These are phyloP conservation scores for Syzygium aromaticum DNA, from an alignment of 345 rosid species.

Conservation along the genomic window DNA sequence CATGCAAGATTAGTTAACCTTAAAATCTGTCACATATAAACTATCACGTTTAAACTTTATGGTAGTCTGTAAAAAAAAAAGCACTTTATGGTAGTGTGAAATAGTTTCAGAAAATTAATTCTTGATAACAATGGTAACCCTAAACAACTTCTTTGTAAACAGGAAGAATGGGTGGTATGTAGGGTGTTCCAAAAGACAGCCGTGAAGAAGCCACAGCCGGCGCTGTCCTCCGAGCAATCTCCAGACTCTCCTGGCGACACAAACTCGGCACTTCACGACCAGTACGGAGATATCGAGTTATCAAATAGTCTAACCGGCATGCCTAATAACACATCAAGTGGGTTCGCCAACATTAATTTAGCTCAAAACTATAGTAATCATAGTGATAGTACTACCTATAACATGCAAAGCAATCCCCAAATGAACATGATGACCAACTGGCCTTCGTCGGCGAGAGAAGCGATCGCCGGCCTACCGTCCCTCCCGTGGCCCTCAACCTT, in stretches of 20 bases:
- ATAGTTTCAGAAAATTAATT: not conserved
- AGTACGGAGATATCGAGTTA: slow-evolving; percentile 59
- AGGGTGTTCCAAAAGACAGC: slow-evolving; percentile 69
- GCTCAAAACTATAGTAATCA: slow-evolving; percentile 14
- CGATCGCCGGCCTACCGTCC: slow-evolving; percentile 12
- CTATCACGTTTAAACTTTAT: not conserved
- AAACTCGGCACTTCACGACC: slow-evolving; percentile 54
- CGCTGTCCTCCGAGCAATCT: slow-evolving; percentile 56
- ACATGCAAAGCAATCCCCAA: slow-evolving; percentile 1
- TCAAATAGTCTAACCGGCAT: slow-evolving; percentile 30
- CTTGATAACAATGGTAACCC: not conserved
- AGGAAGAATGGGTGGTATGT: slow-evolving; percentile 97
- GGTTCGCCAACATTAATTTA: not conserved
- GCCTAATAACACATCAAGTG: slow-evolving; percentile 14
- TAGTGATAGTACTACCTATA: slow-evolving; percentile 6
- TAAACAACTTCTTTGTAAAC: not conserved
- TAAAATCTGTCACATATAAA: not conserved
- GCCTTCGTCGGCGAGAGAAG: slow-evolving; percentile 20
- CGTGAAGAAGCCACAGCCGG: slow-evolving; percentile 48
- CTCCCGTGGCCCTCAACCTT: slow-evolving; percentile 56
- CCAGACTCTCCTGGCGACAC: slow-evolving; percentile 72
- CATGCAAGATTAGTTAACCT: not conserved
- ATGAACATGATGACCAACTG: slow-evolving; percentile 12
- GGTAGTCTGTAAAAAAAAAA: not conserved
- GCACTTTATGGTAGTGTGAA: not conserved